Conservation (phyloP, 176 grass and related monocot species). For the Elymus sibiricus region DNA sequence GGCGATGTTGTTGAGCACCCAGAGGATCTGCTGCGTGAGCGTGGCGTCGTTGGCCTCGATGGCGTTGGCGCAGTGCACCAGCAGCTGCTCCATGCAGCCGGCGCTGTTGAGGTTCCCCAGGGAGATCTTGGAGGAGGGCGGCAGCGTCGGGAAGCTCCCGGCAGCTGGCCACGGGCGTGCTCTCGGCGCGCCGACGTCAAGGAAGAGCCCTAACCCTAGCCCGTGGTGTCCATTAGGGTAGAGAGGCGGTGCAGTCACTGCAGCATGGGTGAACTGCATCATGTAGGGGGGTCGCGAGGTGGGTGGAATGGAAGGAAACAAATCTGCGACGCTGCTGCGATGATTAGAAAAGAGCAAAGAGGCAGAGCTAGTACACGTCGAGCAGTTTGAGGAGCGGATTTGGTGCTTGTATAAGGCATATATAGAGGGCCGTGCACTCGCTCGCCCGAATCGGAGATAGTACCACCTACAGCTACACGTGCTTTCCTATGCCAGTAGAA, state of each 20-base stretch:
- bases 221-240: constrained; percentile 46
- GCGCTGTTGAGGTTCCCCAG: constrained; percentile 70
- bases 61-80: constrained; percentile 96
- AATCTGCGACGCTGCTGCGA: constrained; percentile 12
- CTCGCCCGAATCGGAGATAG: constrained; percentile 41
- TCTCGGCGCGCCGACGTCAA: constrained; percentile 45
- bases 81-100: constrained; percentile 95
- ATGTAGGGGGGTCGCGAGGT: constrained; percentile 48
- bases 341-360: constrained; percentile 41
- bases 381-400: constrained; percentile 56
- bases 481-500: constrained; percentile 40
- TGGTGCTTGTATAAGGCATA: constrained; percentile 96
- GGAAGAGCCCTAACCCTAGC: constrained; percentile 45
- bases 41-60: constrained; percentile 97
- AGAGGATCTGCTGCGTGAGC: constrained; percentile 92
- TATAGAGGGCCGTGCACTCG: constrained; percentile 83
- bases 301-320: constrained; percentile 21
- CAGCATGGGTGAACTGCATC: constrained; percentile 89
- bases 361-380: constrained; percentile 46
- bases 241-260: constrained; percentile 48
- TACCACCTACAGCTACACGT: constrained; percentile 35
- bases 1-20: constrained; percentile 99
- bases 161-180: constrained; percentile 33
- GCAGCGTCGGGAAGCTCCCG: constrained; percentile 30
- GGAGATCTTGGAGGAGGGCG: constrained; percentile 47